Conservation (phyloP, 2,329 filamentous ascomycete genomes). For the Aureobasidium sp. region DNA sequence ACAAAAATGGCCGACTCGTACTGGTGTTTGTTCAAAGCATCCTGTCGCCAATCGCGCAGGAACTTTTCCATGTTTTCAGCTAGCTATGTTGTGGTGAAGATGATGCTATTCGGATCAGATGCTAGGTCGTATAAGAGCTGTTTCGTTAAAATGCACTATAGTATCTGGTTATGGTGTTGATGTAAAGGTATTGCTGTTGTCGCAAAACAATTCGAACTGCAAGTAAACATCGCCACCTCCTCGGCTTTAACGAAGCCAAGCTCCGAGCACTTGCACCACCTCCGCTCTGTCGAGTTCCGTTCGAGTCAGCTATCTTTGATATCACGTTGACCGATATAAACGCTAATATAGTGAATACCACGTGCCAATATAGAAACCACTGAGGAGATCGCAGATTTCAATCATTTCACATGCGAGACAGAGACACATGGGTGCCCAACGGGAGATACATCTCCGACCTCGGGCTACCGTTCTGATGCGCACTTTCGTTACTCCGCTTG, state of each 20-base stretch:
- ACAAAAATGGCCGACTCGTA: constrained; percentile 96
- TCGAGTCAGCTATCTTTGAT: no score
- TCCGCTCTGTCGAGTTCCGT: no score
- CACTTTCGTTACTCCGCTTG: neutral
- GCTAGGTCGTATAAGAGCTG: neutral
- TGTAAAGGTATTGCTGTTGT: neutral
- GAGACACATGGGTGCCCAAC: no score
- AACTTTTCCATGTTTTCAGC: constrained; percentile 69
- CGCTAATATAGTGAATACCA: no score
- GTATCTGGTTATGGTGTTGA: neutral
- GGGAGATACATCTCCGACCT: neutral
- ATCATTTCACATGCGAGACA: neutral
- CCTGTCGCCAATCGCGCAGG: constrained; percentile 87
- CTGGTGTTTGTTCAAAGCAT: constrained; percentile 91
- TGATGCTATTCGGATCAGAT: constrained; percentile 4
- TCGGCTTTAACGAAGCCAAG: neutral
- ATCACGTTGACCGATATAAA: no score
- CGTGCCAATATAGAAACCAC: no score
- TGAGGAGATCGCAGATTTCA: no score
- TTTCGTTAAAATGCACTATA: constrained; percentile 8
- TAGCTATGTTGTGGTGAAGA: neutral
- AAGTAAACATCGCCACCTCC: constrained; percentile 4
- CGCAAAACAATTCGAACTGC: neutral
- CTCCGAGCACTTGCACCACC: neutral
- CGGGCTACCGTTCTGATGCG: neutral